Evolutionary conservation across 495 filamentous ascomycete genomes (phyloP).

Genomic region (Emericellopsis terricola): DNA sequence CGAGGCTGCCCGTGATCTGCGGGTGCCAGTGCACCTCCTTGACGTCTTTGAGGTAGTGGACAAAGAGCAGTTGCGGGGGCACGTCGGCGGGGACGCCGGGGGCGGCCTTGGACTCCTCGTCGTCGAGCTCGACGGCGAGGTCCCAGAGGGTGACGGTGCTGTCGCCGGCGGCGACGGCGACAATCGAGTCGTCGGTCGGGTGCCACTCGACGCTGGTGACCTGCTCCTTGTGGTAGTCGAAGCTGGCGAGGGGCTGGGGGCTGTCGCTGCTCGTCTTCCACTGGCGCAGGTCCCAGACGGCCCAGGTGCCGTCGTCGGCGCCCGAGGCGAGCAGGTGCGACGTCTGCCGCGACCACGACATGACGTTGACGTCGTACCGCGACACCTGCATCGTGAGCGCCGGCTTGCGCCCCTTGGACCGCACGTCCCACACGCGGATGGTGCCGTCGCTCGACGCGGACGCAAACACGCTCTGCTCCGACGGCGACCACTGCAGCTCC

Average conservation of each 20-base stretch:
- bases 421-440: constrained; percentile 87
- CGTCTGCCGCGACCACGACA: constrained; percentile 80
- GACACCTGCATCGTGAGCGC: constrained; percentile 75
- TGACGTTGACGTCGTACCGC: constrained; percentile 79
- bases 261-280: constrained; percentile 55
- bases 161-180: constrained; percentile 82
- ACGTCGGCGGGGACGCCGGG: constrained; percentile 77
- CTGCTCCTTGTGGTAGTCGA: constrained; percentile 87
- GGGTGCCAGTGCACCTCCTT: constrained; percentile 97
- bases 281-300: constrained; percentile 86
- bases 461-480: constrained; percentile 79
- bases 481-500: constrained; percentile 91
- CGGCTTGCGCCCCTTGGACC: constrained; percentile 69
- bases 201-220: constrained; percentile 97
- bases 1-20: constrained; percentile 80
- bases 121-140: constrained; percentile 87
- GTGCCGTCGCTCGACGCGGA: constrained; percentile 87
- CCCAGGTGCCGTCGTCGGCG: constrained; percentile 87
- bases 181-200: constrained; percentile 84
- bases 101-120: constrained; percentile 88
- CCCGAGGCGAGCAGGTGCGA: constrained; percentile 81
- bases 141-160: constrained; percentile 94
- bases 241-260: constrained; percentile 66
- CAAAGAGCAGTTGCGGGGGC: constrained; percentile 85
- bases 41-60: constrained; percentile 84